Conservation (phyloP, 1,284 basidiomycete species). For the Trichosporon ovoides region DNA sequence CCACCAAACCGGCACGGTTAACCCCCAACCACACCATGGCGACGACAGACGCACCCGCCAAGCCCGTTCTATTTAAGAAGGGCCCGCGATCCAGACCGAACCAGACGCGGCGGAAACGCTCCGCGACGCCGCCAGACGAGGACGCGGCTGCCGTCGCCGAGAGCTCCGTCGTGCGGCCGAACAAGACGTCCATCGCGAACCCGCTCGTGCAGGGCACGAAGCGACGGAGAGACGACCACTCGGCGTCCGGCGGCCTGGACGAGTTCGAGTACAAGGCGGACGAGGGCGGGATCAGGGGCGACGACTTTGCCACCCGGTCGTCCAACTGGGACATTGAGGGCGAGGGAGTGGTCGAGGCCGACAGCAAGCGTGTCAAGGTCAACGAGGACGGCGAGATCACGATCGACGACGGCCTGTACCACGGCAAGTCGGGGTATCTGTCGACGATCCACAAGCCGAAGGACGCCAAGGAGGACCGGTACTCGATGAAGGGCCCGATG, state of each 20-base stretch:
- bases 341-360: conserved; percentile 14
- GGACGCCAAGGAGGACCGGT: conserved; percentile 63
- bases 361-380: conserved; percentile 38
- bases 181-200: conserved; percentile 61
- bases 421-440: conserved; percentile 74
- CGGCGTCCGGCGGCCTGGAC: conserved; percentile 56
- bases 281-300: conserved; percentile 34
- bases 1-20: neutral
- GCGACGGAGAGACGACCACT: conserved; percentile 63
- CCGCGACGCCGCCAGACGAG: conserved; percentile 56
- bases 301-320: conserved; percentile 46
- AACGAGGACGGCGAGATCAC: conserved; percentile 48
- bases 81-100: conserved; percentile 65
- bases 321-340: conserved; percentile 51
- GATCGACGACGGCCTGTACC: conserved; percentile 78
- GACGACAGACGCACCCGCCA: conserved; percentile 14
- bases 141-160: conserved; percentile 49
- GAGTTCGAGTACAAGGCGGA: conserved; percentile 55
- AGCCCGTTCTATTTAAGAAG: conserved; percentile 75
- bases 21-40: conserved; percentile 21
- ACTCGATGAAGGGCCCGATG: conserved; percentile 84
- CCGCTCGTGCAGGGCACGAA: conserved; percentile 80
- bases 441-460: conserved; percentile 71
- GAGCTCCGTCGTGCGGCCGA: conserved; percentile 62
- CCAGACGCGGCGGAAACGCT: conserved; percentile 59